phyloP scores from a whole-genome alignment of 768 basidiomycete genomes.

The Dioszegia aurantiaca region DNA sequence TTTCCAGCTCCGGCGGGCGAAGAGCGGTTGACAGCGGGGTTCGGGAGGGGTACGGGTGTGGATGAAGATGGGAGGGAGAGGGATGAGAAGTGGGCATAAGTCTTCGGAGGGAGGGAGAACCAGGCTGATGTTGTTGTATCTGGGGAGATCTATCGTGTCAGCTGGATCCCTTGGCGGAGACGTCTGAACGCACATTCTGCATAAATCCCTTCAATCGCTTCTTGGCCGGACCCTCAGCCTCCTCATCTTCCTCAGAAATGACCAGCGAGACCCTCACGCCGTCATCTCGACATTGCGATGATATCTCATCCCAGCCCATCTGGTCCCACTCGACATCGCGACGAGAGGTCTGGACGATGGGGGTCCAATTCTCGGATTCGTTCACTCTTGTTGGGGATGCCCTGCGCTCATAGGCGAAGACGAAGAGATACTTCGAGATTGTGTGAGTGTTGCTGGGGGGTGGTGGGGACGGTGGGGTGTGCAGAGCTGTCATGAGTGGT shows the following conservation, averaged over 20 bases:
- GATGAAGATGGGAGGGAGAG: background rate
- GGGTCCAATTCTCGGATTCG: background rate
- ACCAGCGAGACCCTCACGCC: slow-evolving; percentile 5
- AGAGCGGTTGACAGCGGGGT: background rate
- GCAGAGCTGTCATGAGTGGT: slow-evolving; percentile 1
- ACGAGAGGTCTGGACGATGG: background rate
- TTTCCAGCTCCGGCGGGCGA: background rate
- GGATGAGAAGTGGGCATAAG: background rate
- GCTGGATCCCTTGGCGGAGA: background rate
- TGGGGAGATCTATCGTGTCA: background rate
- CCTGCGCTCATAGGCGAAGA: background rate
- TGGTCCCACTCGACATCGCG: background rate
- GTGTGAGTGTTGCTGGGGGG: background rate
- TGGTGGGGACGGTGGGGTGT: slow-evolving; percentile 4
- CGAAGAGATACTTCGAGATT: slow-evolving; percentile 4
- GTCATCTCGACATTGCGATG: background rate
- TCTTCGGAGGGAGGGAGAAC: slow-evolving; percentile 10
- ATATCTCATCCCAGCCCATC: slow-evolving; percentile 3
- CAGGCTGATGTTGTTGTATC: slow-evolving; percentile 1
- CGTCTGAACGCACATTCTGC: background rate
- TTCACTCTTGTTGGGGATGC: background rate
- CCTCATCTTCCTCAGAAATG: background rate
- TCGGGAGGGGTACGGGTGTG: background rate
- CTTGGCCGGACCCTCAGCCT: background rate
- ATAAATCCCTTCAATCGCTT: slow-evolving; percentile 6